Evolutionary conservation across 2,329 filamentous ascomycete genomes (phyloP), one percentile per base, ranked within the genome.

Genomic region (Aphanocladium album): DNA sequence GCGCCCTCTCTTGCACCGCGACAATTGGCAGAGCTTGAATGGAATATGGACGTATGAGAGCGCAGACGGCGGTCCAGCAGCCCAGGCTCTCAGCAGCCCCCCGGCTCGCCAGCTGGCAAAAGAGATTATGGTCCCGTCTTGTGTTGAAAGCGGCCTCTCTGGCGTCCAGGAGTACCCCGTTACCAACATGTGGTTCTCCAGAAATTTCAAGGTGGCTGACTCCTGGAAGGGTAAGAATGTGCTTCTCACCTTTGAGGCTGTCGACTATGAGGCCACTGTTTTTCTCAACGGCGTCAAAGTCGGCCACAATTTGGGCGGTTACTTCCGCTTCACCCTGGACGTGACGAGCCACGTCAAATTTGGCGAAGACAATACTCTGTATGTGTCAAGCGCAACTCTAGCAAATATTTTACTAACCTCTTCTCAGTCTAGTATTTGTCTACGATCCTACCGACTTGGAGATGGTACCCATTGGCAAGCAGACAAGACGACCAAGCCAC

Each of bases 381-480:
- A 68, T 71, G 76, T 70, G 14, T 7, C n/a, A 5, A 14, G 5
- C 2, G 6, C 1, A 12, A 2, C 5, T 3, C 30, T n/a, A 21
- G 3, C 8, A 16, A 16, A 25, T 7, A 16, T 16, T 33, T 12
- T 52, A 27, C 49, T 52, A 21, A 49, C n/a, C 3, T n/a, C 41
- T 46, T 6, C 27, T 46, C 21, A 52, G 84, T 5, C 75, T 85
- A 23, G 84, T 90, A 2, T 86, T 85, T 65, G 86, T 88, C 0
- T 82, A 83, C 57, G 88, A 90, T 62, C 88, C 88, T 0, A 89
- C 88, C 0, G 87, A 90, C 66, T 68, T 70, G 33, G 76, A 77
- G 2, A 79, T 86, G 14, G 86, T 88, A 46, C 87, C 87, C 0
- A 79, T 88, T 47, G 88, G 88, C 63, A 89, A 89, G 69, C 87